Conservation (phyloP, 2,329 filamentous ascomycete genomes). For the Ceratocystis variospora region DNA sequence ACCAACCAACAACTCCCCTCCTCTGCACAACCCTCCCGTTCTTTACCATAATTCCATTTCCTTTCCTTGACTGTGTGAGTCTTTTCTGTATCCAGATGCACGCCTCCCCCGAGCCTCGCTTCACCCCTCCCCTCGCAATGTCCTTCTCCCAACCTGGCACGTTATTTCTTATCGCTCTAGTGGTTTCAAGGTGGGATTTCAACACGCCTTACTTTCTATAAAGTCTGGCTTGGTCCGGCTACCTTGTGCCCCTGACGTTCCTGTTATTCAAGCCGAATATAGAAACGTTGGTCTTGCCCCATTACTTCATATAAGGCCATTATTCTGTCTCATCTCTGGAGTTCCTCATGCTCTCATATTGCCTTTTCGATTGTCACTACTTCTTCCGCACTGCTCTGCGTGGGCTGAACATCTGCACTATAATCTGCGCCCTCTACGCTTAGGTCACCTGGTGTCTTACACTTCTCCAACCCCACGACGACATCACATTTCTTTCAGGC, state of each 20-base stretch:
- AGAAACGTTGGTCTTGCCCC: not conserved
- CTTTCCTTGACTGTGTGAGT: not conserved
- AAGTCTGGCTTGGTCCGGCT: not conserved
- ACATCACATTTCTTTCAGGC: not conserved
- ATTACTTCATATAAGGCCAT: slow-evolving; percentile 3
- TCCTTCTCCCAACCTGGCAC: not conserved
- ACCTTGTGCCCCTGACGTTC: not conserved
- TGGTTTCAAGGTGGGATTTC: slow-evolving; percentile 2
- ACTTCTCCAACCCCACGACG: not conserved
- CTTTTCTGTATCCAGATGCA: slow-evolving; percentile 1
- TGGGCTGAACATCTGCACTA: slow-evolving; percentile 69
- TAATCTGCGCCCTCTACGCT: slow-evolving; percentile 61
- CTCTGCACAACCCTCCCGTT: not conserved
- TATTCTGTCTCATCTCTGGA: not conserved
- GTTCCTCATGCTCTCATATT: slow-evolving; percentile 63
- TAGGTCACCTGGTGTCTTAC: slow-evolving; percentile 29
- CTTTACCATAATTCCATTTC: not conserved
- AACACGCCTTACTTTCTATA: slow-evolving; percentile 1
- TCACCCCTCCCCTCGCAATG: not conserved
- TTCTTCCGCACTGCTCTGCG: slow-evolving; percentile 84
- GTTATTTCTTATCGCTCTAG: not conserved
- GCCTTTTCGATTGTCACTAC: slow-evolving; percentile 77
- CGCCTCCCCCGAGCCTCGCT: not conserved
- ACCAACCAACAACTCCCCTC: not conserved
- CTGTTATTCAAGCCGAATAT: not conserved